A percentile compares a stretch with the other conserved stretches of the same genome.
Evolutionary conservation across 495 filamentous ascomycete genomes (phyloP).

Genomic region (Aspergillus haitiensis): DNA sequence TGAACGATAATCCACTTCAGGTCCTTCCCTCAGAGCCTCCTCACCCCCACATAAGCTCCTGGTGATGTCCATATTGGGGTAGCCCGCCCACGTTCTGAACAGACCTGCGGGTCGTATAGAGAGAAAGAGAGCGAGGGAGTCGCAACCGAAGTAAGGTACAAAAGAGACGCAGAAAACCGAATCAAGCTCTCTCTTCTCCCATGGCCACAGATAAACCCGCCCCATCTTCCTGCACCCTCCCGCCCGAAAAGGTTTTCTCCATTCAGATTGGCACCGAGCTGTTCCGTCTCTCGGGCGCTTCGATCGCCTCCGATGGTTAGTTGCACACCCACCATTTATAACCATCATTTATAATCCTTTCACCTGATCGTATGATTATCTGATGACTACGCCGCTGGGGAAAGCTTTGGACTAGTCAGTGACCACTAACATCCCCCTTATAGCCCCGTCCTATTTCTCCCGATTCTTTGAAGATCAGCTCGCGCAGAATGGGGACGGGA

Average conservation of each 20-base stretch:
- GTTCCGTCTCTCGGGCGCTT: conserved; percentile 92
- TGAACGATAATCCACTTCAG: neutral
- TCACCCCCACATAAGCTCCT: neutral
- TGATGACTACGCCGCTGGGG: too few relatives aligned
- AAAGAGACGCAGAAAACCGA: neutral
- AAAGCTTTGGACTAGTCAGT: too few relatives aligned
- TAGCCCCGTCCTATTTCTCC: conserved; percentile 97
- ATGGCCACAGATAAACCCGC: conserved; percentile 1
- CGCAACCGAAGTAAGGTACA: neutral
- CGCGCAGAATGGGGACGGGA: conserved; percentile 57
- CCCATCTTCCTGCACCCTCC: conserved; percentile 36
- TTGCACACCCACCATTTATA: conserved; percentile 23
- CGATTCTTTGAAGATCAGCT: conserved; percentile 89
- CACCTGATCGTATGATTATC: conserved; percentile 39
- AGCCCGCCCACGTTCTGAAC: neutral
- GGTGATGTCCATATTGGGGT: conserved; percentile 1
- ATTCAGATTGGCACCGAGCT: conserved; percentile 92
- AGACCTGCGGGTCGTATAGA: neutral
- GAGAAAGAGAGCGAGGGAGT: neutral
- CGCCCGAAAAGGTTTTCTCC: conserved; percentile 73
- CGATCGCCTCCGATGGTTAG: conserved; percentile 92
- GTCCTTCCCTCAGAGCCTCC: neutral
- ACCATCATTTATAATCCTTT: conserved; percentile 11
- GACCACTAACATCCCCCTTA: conserved; percentile 33
- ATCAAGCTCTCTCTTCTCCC: neutral